phyloP scores from a whole-genome alignment of 345 rosid genomes.

The Lumnitzera racemosa region DNA sequence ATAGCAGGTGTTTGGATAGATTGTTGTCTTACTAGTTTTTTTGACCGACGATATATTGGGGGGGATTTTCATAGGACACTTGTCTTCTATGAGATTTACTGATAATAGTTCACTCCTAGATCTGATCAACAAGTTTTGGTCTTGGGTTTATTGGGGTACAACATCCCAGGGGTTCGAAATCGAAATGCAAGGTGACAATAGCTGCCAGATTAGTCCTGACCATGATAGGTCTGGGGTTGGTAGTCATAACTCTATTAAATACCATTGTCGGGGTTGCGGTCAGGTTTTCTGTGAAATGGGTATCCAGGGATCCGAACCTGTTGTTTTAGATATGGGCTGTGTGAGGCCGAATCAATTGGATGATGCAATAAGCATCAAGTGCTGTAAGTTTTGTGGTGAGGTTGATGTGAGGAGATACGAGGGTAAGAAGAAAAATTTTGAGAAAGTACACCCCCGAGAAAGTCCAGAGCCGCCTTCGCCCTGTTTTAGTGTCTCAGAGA shows the following conservation, averaged over 20 bases:
- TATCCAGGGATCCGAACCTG: constrained; percentile 17
- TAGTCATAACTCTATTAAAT: constrained; percentile 19
- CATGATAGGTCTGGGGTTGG: constrained; percentile 29
- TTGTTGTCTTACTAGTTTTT: background rate
- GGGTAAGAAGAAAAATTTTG: constrained; percentile 38
- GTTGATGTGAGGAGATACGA: constrained; percentile 20
- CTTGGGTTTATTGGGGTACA: constrained; percentile 62
- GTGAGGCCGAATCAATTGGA: constrained; percentile 3
- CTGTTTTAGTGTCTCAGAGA: constrained; percentile 19
- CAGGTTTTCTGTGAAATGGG: constrained; percentile 50
- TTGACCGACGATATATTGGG: constrained; percentile 9
- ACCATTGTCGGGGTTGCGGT: constrained; percentile 59
- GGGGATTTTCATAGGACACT: constrained; percentile 9
- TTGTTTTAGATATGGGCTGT: constrained; percentile 17
- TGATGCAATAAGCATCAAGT: constrained; percentile 20
- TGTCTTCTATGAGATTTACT: constrained; percentile 63
- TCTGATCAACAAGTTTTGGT: constrained; percentile 62
- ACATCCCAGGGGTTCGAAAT: constrained; percentile 15
- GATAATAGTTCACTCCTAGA: constrained; percentile 53
- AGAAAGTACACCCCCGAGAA: constrained; percentile 77
- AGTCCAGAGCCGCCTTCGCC: constrained; percentile 68
- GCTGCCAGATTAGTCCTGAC: constrained; percentile 40
- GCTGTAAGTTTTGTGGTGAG: constrained; percentile 62
- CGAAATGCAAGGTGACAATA: constrained; percentile 31
- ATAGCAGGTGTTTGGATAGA: background rate